Evolutionary conservation across 2,329 filamentous ascomycete genomes (phyloP), one percentile per base, ranked within the genome.

Genomic region (Paecilomyces niveus): DNA sequence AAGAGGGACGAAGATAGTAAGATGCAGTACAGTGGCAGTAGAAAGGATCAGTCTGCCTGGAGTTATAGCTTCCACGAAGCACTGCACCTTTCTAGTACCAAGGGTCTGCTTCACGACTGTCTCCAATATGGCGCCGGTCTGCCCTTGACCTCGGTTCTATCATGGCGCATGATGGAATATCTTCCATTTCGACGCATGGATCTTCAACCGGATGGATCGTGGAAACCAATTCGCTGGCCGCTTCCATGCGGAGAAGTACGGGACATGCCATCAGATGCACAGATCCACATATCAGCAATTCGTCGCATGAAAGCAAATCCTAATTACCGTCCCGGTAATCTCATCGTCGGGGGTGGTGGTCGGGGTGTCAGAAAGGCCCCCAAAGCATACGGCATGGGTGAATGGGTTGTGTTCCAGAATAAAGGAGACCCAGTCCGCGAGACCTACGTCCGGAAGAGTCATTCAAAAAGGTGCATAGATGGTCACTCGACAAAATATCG

Each of bases 101-200:
- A 74, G 53, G 81, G 82, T 10, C 69, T 74, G 26, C 82, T 91
- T 50, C 89, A 93, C 68, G 89, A 92, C 70, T 89, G 87, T 2
- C 80, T 92, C 0, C 75, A 81, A 54, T 90, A 85, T 65, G 79
- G 80, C 11, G 81, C 83, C 11, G 89, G 89, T 0, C 76, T 89
- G 3, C 71, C 79, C 0, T 61, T 63, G 24, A 57, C 76, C 3
- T 83, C 85, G 0, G 88, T 90, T 0, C 64, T 87, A 0, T 81
- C 80, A 1, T 93, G 89, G 89, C 88, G 85, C 35, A 70, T 90
- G 22, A 90, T 93, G 89, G 90, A 93, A 67, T 92, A 88, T 69
- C 77, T 93, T 24, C 90, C 90, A 0, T 92, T 93, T 74, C 82
- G 88, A 1, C 81, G 90, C 24, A 92, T 94, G 88, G 90, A 93